Evolutionary conservation across 2,329 filamentous ascomycete species (phyloP).

Genomic region (Neoscytalidium dimidiatum): DNA sequence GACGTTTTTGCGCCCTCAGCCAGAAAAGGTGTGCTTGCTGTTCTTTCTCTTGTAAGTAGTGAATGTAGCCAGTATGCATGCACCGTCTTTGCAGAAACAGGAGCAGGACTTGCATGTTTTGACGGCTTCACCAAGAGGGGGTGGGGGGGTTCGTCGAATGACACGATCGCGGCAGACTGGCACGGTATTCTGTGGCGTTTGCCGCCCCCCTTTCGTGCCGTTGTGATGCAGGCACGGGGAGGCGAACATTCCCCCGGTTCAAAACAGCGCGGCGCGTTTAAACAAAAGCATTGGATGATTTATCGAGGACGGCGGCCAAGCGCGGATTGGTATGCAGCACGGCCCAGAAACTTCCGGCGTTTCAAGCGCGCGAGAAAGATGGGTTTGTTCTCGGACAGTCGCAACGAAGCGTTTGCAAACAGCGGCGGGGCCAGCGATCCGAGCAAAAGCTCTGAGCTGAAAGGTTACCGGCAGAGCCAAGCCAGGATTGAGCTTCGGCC

Average conservation of each 20-base stretch:
- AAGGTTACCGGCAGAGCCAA: not conserved
- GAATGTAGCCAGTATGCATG: too few relatives aligned
- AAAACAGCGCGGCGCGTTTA: not conserved
- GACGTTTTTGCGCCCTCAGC: too few relatives aligned
- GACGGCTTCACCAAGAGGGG: too few relatives aligned
- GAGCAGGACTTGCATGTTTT: too few relatives aligned
- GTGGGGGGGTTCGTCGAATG: too few relatives aligned
- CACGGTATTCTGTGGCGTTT: not conserved
- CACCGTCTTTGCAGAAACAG: too few relatives aligned
- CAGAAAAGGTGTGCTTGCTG: too few relatives aligned
- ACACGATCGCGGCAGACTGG: too few relatives aligned
- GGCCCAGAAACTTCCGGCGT: not conserved
- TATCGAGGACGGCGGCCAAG: not conserved
- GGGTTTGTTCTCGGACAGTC: not conserved
- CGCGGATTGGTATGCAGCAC: not conserved
- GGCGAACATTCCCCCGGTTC: not conserved
- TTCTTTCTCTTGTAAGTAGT: too few relatives aligned
- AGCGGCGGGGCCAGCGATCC: not conserved
- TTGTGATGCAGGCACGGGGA: conserved; percentile 6
- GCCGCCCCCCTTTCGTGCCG: not conserved
- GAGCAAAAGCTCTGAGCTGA: not conserved
- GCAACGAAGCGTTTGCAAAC: not conserved
- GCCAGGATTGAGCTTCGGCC: not conserved
- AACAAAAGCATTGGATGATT: not conserved
- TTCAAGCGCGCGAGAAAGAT: not conserved